phyloP scores from a whole-genome alignment of 768 basidiomycete genomes.

The Tylopilus plumbeoviolaceoides region DNA sequence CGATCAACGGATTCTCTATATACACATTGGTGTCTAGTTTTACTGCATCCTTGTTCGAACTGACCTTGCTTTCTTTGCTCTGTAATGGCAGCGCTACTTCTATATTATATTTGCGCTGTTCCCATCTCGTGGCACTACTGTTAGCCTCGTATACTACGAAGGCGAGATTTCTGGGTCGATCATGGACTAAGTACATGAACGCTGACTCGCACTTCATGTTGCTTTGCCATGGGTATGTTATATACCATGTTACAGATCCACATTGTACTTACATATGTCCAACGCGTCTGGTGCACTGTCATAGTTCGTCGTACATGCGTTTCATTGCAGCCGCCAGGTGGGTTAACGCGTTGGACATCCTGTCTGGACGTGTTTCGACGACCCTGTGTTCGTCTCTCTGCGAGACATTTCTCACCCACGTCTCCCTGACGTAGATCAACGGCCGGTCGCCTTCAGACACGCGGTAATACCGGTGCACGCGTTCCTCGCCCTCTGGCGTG shows the following conservation, averaged over 20 bases:
- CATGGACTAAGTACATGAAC: too few species aligned
- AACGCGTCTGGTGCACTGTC: too few species aligned
- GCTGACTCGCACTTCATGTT: neutral
- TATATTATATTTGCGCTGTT: too few species aligned
- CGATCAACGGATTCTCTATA: too few species aligned
- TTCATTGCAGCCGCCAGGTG: neutral
- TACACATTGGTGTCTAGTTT: too few species aligned
- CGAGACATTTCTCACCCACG: conserved; percentile 1
- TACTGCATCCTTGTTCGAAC: too few species aligned
- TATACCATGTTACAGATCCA: neutral
- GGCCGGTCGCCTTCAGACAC: neutral
- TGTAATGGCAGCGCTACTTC: too few species aligned
- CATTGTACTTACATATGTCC: too few species aligned
- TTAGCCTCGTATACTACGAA: too few species aligned
- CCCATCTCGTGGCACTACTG: too few species aligned
- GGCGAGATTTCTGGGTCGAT: too few species aligned
- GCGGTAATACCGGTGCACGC: neutral
- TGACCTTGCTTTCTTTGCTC: too few species aligned
- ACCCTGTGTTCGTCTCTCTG: neutral
- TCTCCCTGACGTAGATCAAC: conserved; percentile 4
- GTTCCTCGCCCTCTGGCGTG: neutral
- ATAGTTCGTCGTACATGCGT: neutral
- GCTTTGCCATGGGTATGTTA: neutral
- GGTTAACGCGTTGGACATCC: neutral
- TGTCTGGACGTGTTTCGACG: neutral